These are phyloP conservation scores for Penicillium sp. DNA, from an alignment of 2,329 filamentous ascomycete genomes.

Conservation along the genomic window DNA sequence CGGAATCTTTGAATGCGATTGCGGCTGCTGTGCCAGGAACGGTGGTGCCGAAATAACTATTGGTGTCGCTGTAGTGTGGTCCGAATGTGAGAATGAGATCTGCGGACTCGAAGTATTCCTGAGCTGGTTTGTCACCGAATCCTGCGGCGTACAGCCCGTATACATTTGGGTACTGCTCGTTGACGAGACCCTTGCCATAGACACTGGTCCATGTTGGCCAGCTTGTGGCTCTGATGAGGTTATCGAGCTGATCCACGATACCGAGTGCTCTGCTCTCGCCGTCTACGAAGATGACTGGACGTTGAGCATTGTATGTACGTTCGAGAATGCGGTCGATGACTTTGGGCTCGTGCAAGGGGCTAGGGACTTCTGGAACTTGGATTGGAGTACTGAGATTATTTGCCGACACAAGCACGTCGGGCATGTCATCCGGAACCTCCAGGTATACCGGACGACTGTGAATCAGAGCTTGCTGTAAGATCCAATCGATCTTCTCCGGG, in stretches of 20 bases:
- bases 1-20: conserved; percentile 73
- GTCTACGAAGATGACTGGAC: conserved; percentile 50
- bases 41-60: conserved; percentile 68
- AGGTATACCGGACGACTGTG: conserved; percentile 53
- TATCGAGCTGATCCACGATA: conserved; percentile 41
- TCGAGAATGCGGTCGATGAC: conserved; percentile 35
- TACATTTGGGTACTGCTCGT: conserved; percentile 46
- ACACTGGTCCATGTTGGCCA: conserved; percentile 47
- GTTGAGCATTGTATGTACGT: conserved; percentile 43
- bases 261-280: conserved; percentile 44
- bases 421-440: conserved; percentile 52
- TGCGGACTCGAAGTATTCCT: conserved; percentile 36
- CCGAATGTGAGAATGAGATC: conserved; percentile 38
- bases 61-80: conserved; percentile 40
- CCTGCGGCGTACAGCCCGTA: conserved; percentile 47
- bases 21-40: conserved; percentile 68
- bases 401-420: conserved; percentile 27
- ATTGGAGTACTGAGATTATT: conserved; percentile 19
- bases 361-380: conserved; percentile 10
- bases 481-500: conserved; percentile 48
- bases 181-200: conserved; percentile 48
- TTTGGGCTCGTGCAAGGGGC: conserved; percentile 10
- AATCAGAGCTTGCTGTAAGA: conserved; percentile 47
- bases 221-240: conserved; percentile 40
- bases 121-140: conserved; percentile 31